Conservation (phyloP, 2,329 filamentous ascomycete species). For the Stenocarpella maydis region DNA sequence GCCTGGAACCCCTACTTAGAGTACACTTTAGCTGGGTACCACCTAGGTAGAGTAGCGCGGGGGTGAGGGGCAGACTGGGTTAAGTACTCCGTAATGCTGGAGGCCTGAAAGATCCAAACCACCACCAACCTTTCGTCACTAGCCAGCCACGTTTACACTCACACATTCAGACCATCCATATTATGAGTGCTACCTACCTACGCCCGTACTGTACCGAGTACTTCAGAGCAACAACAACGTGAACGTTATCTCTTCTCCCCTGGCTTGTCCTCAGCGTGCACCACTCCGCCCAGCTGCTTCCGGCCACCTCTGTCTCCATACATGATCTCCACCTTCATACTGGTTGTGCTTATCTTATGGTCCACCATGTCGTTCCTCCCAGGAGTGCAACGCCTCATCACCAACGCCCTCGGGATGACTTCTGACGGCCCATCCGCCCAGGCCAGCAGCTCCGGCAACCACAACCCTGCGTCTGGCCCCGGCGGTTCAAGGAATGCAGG, state of each 20-base stretch:
- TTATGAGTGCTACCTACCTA: too few relatives aligned
- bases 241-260: neutral
- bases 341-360: conserved; percentile 8
- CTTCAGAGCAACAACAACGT: neutral
- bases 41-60: too few relatives aligned
- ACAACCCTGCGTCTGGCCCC: neutral
- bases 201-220: too few relatives aligned
- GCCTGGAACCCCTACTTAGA: too few relatives aligned
- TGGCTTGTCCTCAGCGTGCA: neutral
- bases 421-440: neutral
- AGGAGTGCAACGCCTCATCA: conserved; percentile 2
- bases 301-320: neutral
- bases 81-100: neutral
- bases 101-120: neutral
- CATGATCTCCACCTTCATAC: conserved; percentile 12
- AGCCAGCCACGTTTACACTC: neutral
- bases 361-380: conserved; percentile 31
- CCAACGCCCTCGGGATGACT: neutral
- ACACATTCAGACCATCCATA: neutral
- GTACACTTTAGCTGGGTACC: too few relatives aligned
- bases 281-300: neutral
- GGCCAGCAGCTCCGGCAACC: neutral
- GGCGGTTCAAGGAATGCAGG: neutral
- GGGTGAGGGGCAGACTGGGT: too few relatives aligned
- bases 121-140: too few relatives aligned